phyloP scores from a whole-genome alignment of 805 yeast genomes.

The Ogataea kodamae region DNA sequence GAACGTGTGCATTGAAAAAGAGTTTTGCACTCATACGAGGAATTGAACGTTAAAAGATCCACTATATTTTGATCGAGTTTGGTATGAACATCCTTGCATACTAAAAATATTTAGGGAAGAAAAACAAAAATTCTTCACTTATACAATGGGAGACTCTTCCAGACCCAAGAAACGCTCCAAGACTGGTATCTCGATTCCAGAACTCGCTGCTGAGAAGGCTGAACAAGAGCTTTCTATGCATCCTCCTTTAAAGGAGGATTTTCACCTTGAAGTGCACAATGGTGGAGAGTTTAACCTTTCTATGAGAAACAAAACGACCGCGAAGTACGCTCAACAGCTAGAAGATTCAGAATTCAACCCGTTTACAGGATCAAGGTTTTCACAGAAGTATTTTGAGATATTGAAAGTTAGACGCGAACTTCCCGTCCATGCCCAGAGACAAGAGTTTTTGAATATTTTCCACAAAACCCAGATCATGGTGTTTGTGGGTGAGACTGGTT shows the following conservation, averaged over 20 bases:
- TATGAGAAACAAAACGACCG: constrained; percentile 62
- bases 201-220: constrained; percentile 63
- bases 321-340: constrained; percentile 54
- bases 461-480: constrained; percentile 93
- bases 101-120: constrained; percentile 3
- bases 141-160: constrained; percentile 30
- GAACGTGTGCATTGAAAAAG: constrained; percentile 24
- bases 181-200: constrained; percentile 54
- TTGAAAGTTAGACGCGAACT: constrained; percentile 75
- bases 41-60: no score
- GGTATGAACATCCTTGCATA: constrained; percentile 3
- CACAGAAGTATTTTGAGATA: constrained; percentile 71
- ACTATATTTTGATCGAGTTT: no score
- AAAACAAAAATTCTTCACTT: constrained; percentile 1
- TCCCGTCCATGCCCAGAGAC: constrained; percentile 93
- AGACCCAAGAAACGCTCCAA: constrained; percentile 50
- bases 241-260: constrained; percentile 40
- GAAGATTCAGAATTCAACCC: constrained; percentile 67
- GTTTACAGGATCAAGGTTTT: constrained; percentile 65
- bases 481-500: constrained; percentile 98
- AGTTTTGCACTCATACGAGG: constrained; percentile 28
- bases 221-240: constrained; percentile 50
- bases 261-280: constrained; percentile 51
- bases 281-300: constrained; percentile 59
- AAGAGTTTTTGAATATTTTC: constrained; percentile 78